Conservation (phyloP, 2,329 filamentous ascomycete genomes). For the Daldinia sp. region DNA sequence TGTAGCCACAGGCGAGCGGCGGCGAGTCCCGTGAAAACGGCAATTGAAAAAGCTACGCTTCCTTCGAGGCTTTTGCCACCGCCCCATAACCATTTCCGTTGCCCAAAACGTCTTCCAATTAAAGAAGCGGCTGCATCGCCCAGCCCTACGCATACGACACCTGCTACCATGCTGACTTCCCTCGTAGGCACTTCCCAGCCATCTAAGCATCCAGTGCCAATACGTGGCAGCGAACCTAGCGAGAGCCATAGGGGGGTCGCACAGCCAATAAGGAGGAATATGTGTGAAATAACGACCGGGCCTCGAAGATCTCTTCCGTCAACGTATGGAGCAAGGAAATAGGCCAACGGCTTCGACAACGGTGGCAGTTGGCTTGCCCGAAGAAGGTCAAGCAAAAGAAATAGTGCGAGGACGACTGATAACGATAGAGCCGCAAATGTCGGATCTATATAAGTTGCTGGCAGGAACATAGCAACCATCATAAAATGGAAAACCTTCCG, state of each 20-base stretch:
- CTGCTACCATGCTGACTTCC: slow-evolving; percentile 89
- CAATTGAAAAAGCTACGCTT: slow-evolving; percentile 78
- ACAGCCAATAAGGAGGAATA: slow-evolving; percentile 94
- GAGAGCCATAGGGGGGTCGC: slow-evolving; percentile 94
- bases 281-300: slow-evolving; percentile 93
- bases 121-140: slow-evolving; percentile 93
- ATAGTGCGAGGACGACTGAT: slow-evolving; percentile 80
- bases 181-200: slow-evolving; percentile 80
- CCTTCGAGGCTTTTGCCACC: slow-evolving; percentile 96
- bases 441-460: slow-evolving; percentile 86
- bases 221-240: slow-evolving; percentile 72
- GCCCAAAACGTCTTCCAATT: slow-evolving; percentile 85
- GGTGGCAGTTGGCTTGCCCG: slow-evolving; percentile 92
- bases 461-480: slow-evolving; percentile 96
- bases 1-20: slow-evolving; percentile 77
- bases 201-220: slow-evolving; percentile 61
- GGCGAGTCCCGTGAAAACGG: slow-evolving; percentile 79
- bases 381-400: slow-evolving; percentile 87
- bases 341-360: slow-evolving; percentile 82
- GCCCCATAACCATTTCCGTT: slow-evolving; percentile 93
- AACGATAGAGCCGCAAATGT: slow-evolving; percentile 82
- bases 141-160: slow-evolving; percentile 92
- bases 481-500: slow-evolving; percentile 98
- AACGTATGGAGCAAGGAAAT: slow-evolving; percentile 91
- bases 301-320: slow-evolving; percentile 93